Percentiles rank a stretch among this genome's conserved stretches.
These are phyloP conservation scores for Gamarada debralockiae DNA, from an alignment of 495 filamentous ascomycete genomes.

Conservation along the genomic window DNA sequence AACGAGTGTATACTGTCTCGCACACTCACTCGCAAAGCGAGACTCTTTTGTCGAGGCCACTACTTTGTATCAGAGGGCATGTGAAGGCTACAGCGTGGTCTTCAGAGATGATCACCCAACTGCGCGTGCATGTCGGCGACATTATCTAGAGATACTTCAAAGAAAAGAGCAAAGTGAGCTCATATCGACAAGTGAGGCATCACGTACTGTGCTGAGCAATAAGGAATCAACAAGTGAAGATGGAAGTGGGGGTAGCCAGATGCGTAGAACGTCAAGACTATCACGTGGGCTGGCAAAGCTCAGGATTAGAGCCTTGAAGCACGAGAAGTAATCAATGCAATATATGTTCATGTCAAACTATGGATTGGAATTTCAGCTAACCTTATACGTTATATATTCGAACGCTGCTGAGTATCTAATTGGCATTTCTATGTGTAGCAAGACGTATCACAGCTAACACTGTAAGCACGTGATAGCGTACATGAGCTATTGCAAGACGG, in stretches of 20 bases:
- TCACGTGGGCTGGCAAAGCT: conserved; percentile 10
- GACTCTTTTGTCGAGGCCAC: no score
- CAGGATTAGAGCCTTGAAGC: no score
- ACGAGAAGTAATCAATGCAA: conserved; percentile 14
- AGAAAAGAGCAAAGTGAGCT: conserved; percentile 11
- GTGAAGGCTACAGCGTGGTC: no score
- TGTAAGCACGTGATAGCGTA: neutral
- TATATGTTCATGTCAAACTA: conserved; percentile 12
- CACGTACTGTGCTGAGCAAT: conserved; percentile 10
- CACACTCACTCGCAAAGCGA: no score
- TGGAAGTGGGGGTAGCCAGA: conserved; percentile 7
- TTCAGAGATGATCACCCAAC: conserved; percentile 13
- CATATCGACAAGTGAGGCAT: conserved; percentile 9
- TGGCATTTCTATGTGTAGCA: conserved; percentile 1
- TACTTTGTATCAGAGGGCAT: no score
- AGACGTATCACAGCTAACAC: conserved; percentile 5
- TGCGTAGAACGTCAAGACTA: conserved; percentile 11
- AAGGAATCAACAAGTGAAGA: conserved; percentile 10
- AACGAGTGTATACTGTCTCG: no score
- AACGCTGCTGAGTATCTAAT: no score
- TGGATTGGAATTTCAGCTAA: conserved; percentile 8
- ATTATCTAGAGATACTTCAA: conserved; percentile 16
- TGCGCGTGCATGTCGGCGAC: conserved; percentile 8
- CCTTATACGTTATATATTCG: conserved; percentile 5
- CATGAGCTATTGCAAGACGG: conserved; percentile 8